A percentile compares a stretch with the other conserved stretches of the same genome.
Evolutionary conservation across 495 filamentous ascomycete genomes (phyloP).

Genomic region (Choiromyces venosus): DNA sequence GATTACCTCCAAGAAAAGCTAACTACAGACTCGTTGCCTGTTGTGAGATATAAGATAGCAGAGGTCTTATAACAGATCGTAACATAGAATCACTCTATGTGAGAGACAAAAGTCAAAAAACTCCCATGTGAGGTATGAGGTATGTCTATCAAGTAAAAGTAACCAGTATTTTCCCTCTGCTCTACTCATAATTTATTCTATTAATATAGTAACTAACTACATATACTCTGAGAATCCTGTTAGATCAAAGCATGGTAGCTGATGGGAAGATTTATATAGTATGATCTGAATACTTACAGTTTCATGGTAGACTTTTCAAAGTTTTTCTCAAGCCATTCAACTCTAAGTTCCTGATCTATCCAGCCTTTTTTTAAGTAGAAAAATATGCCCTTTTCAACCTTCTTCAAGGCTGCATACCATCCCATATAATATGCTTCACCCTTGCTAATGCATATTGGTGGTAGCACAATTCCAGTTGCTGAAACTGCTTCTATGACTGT

Average conservation of each 20-base stretch:
- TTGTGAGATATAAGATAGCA: too few relatives aligned
- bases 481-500: conserved; percentile 15
- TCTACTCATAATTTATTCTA: too few relatives aligned
- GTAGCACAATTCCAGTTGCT: not conserved
- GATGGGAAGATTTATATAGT: too few relatives aligned
- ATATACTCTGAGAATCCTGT: not conserved
- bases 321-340: conserved; percentile 11
- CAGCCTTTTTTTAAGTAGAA: conserved; percentile 7
- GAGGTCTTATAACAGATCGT: too few relatives aligned
- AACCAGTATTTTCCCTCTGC: conserved; percentile 23
- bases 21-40: too few relatives aligned
- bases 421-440: not conserved
- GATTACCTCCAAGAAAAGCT: too few relatives aligned
- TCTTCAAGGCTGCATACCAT: not conserved
- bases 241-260: not conserved
- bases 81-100: too few relatives aligned
- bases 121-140: too few relatives aligned
- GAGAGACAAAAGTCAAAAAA: too few relatives aligned
- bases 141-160: too few relatives aligned
- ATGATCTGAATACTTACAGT: not conserved
- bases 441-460: not conserved
- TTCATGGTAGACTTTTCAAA: not conserved
- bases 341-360: conserved; percentile 10
- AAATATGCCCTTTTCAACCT: conserved; percentile 6
- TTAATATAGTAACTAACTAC: conserved; percentile 6